A percentile compares a stretch with the other conserved stretches of the same genome.
These are phyloP conservation scores for Fusarium acutatum DNA, from an alignment of 2,329 filamentous ascomycete species.

Conservation along the genomic window DNA sequence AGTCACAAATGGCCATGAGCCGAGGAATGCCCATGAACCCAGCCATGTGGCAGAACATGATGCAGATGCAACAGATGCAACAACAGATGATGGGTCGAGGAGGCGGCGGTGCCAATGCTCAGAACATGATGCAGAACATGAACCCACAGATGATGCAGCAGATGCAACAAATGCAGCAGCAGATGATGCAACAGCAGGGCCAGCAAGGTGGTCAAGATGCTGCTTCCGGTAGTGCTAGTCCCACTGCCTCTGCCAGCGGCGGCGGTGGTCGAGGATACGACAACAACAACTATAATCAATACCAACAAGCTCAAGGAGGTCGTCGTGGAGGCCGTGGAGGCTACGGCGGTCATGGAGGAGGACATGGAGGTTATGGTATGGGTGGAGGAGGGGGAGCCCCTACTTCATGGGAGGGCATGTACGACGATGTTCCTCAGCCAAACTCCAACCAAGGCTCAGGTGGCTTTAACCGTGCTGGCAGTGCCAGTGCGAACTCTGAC, in stretches of 20 bases:
- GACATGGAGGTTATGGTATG: constrained; percentile 47
- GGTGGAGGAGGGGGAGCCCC: constrained; percentile 65
- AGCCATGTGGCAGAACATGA: constrained; percentile 78
- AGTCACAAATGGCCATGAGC: constrained; percentile 90
- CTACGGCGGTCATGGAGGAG: constrained; percentile 41
- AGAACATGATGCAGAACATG: constrained; percentile 55
- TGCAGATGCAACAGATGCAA: constrained; percentile 78
- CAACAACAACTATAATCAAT: constrained; percentile 47
- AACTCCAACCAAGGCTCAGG: constrained; percentile 59
- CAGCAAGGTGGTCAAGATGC: constrained; percentile 43
- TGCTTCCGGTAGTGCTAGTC: constrained; percentile 35
- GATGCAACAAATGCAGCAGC: constrained; percentile 60
- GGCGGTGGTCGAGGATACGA: constrained; percentile 45
- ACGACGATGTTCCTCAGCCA: constrained; percentile 91
- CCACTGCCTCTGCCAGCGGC: constrained; percentile 17
- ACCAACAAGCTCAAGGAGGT: constrained; percentile 52
- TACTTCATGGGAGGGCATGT: constrained; percentile 98
- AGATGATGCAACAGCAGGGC: constrained; percentile 53
- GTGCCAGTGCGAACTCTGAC: constrained; percentile 52
- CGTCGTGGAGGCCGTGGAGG: constrained; percentile 45
- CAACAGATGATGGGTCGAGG: constrained; percentile 58
- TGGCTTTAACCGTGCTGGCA: constrained; percentile 54
- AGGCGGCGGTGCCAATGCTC: constrained; percentile 47
- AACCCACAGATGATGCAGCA: constrained; percentile 67
- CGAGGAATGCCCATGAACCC: constrained; percentile 77